Evolutionary conservation across 176 grass and related monocot genomes (phyloP), one percentile per base, ranked within the genome.

Genomic region (Triticum monococcum): DNA sequence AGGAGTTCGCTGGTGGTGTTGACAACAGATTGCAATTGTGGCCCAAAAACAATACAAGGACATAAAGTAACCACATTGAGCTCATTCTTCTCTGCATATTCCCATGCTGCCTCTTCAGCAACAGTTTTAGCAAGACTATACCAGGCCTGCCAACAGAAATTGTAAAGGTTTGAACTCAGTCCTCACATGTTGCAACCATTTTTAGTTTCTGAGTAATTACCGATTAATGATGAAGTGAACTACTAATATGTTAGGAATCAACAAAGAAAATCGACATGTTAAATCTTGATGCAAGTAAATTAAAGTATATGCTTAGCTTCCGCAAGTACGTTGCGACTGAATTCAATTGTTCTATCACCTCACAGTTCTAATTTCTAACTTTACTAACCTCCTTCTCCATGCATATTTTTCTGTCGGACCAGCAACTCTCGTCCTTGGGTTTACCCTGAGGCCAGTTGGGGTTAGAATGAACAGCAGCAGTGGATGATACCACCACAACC

Each of bases 371-470:
- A 28, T 28, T 28, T 28, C 26, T 32, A 31, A 14, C 30, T 7
- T 22, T 24, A 16, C 52, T 52, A 7, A 91, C 86, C 86, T 88
- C 77, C 25, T 26, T 82, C 14, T 64, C 31, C 37, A 16, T 59
- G 70, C 86, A 88, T 1, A 80, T 25, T 8, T 72, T 17, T 83
- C 72, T 88, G 71, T 85, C 71, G 1, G 90, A 88, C 90, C 90
- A 91, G 60, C 89, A 91, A 2, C 68, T 68, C 63, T 91, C 89
- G 3, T 91, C 89, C 4, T 72, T 84, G 26, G 69, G 30, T 33
- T 20, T 91, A 13, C 41, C 48, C 23, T 56, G 16, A 32, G 89
- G 86, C 82, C 89, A 91, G 3, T 67, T 72, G 8, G 86, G 90
- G 30, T 88, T 65, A 7, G 41, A 59, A 30, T 8, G 3, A 33